Evolutionary conservation across 345 rosid genomes (phyloP).

Genomic region (Noccaea caerulescens): DNA sequence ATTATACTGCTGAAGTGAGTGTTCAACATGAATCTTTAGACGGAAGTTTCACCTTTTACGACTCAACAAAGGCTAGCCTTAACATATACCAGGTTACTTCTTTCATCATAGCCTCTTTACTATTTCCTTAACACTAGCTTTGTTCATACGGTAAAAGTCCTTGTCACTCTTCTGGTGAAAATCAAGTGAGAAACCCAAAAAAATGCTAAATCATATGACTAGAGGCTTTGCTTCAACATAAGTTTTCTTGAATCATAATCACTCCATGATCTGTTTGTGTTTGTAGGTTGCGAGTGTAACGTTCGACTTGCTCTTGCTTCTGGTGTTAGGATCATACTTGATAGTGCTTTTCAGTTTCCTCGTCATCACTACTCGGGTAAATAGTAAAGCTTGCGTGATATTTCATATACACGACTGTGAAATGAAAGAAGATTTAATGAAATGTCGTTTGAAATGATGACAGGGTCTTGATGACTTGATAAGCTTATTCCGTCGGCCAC

Average conservation of each 20-base stretch:
- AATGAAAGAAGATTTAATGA: neutral
- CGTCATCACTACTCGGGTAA: conserved; percentile 92
- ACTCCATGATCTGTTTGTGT: neutral
- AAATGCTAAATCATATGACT: too few species aligned
- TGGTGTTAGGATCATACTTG: conserved; percentile 88
- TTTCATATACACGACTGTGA: neutral
- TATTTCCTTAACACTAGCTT: neutral
- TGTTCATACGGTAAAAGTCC: neutral
- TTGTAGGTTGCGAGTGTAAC: conserved; percentile 98
- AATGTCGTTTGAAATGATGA: conserved; percentile 18
- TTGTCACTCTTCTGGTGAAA: neutral
- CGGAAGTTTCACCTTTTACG: conserved; percentile 88
- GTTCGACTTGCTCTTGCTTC: conserved; percentile 88
- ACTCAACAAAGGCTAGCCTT: conserved; percentile 74
- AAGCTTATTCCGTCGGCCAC: conserved; percentile 89
- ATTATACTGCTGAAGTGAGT: conserved; percentile 73
- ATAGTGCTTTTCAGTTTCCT: conserved; percentile 92
- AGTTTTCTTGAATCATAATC: too few species aligned
- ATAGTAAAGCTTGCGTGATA: neutral
- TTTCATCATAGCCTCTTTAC: conserved; percentile 2
- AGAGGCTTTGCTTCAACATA: too few species aligned
- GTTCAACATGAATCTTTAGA: conserved; percentile 83
- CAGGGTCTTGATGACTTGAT: conserved; percentile 98
- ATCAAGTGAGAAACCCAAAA: neutral
- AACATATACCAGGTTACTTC: conserved; percentile 81